Base-by-base conservation (phyloP, 2,329 filamentous ascomycete genomes). In the Corynespora cassiicola region DNA sequence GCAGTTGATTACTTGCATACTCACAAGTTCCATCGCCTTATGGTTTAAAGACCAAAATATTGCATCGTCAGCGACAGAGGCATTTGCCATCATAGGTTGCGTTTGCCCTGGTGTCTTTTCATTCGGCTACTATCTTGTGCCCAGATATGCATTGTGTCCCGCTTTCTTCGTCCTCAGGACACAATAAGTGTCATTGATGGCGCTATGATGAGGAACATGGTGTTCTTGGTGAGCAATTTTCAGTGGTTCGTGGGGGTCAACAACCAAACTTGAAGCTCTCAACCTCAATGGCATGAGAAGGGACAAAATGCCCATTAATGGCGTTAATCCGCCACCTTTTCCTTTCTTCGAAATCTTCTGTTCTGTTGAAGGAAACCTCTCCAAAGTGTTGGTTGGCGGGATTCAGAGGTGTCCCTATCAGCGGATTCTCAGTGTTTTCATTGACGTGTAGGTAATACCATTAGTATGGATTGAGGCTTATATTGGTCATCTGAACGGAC, bases 1-100 rank as follows among this genome's bases (percentile, higher is more conserved):
- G n/a, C n/a, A n/a, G n/a, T n/a, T n/a, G n/a, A n/a, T n/a, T n/a
- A n/a, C n/a, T n/a, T n/a, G n/a, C n/a, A n/a, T n/a, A n/a, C n/a
- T n/a, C n/a, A n/a, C n/a, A 56, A 1, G 46, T 51, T 1, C 47
- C 53, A 32, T 61, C 54, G 8, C 50, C 45, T 53, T 55, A 58
- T 5, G 47, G 34, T 2, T 19, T 19, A 11, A 61, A 36, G 39
- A 39, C 57, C 57, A 61, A 31, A 42, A 59, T 5, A 52, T 43
- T n/a, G 47, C 49, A 5, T 47, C 39, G 17, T 56, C 50, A 3
- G 47, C 41, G 3, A 56, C 20, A 20, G 56, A 50, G 6, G 39
- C 42, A 16, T 45, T 39, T 7, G 40, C 30, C 52, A 60, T 59
- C 25, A 23, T 24, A 4, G 43, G 43, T 15, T 39, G 31, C 2